Evolutionary conservation across 1,284 basidiomycete genomes (phyloP).

Genomic region (Ganoderma sinense): DNA sequence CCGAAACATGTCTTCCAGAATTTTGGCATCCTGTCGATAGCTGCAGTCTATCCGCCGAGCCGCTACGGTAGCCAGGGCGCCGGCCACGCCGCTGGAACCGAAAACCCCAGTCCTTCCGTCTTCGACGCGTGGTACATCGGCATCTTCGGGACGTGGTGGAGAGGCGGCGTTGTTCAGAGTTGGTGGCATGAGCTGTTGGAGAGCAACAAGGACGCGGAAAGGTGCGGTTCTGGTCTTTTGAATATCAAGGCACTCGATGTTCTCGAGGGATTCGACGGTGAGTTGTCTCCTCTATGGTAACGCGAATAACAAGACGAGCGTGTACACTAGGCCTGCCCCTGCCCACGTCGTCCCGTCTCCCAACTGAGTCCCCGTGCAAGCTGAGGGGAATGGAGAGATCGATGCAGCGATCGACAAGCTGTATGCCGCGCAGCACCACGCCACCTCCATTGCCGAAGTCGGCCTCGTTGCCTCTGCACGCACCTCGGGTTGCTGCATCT

Average conservation of each 20-base stretch:
- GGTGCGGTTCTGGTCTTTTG: slow-evolving; percentile 76
- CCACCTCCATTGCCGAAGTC: slow-evolving; percentile 87
- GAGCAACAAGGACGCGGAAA: slow-evolving; percentile 73
- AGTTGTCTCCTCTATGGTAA: slow-evolving; percentile 26
- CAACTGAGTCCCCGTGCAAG: slow-evolving; percentile 53
- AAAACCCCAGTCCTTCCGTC: slow-evolving; percentile 56
- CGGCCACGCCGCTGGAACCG: slow-evolving; percentile 37
- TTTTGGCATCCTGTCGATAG: slow-evolving; percentile 88
- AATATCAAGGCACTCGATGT: slow-evolving; percentile 74
- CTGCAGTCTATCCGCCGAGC: slow-evolving; percentile 68
- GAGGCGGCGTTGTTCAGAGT: slow-evolving; percentile 73
- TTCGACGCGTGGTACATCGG: slow-evolving; percentile 88
- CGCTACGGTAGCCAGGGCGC: slow-evolving; percentile 39
- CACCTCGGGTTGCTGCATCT: slow-evolving; percentile 47
- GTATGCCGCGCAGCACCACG: slow-evolving; percentile 62
- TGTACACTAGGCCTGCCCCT: slow-evolving; percentile 55
- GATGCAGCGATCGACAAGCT: slow-evolving; percentile 44
- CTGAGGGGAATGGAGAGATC: slow-evolving; percentile 67
- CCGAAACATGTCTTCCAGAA: slow-evolving; percentile 90
- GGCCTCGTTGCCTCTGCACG: slow-evolving; percentile 77
- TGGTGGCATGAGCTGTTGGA: slow-evolving; percentile 74
- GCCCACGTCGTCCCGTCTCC: slow-evolving; percentile 30
- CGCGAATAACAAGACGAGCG: slow-evolving; percentile 3
- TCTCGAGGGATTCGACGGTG: slow-evolving; percentile 68
- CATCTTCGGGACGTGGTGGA: slow-evolving; percentile 89